phyloP scores from a whole-genome alignment of 2,329 filamentous ascomycete species.

The Pseudocercospora vitis region DNA sequence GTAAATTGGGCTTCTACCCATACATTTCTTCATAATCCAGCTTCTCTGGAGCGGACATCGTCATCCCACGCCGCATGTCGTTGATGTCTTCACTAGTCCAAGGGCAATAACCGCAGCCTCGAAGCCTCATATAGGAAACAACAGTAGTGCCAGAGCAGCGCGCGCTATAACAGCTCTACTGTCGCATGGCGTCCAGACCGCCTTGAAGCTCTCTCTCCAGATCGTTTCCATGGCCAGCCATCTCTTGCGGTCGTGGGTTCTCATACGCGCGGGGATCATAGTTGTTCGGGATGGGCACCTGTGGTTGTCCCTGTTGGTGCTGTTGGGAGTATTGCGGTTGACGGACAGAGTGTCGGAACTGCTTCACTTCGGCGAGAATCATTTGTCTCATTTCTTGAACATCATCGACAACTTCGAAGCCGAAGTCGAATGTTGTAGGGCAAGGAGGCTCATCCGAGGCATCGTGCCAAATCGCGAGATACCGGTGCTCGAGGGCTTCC shows the following conservation, averaged over 20 bases:
- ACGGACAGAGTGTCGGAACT: conserved; percentile 64
- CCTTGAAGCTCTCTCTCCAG: conserved; percentile 72
- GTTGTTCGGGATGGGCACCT: conserved; percentile 64
- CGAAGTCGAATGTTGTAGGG: conserved; percentile 94
- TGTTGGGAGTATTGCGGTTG: conserved; percentile 47
- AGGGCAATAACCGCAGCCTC: too few relatives aligned
- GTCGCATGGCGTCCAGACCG: conserved; percentile 33
- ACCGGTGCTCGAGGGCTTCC: conserved; percentile 91
- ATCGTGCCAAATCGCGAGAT: conserved; percentile 98
- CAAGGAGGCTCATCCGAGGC: conserved; percentile 92
- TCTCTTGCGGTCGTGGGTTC: conserved; percentile 61
- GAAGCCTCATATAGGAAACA: too few relatives aligned
- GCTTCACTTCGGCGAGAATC: conserved; percentile 91
- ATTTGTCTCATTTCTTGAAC: conserved; percentile 93
- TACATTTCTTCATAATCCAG: conserved; percentile 4
- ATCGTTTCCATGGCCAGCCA: conserved; percentile 66
- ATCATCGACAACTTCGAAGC: conserved; percentile 96
- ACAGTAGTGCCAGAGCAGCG: neutral
- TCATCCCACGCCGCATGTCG: neutral
- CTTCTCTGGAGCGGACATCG: neutral
- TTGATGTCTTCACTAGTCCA: too few relatives aligned
- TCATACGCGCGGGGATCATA: conserved; percentile 59
- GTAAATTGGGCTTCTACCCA: neutral
- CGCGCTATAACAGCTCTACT: conserved; percentile 3
- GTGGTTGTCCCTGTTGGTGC: conserved; percentile 40